Percentiles rank a stretch among this genome's conserved stretches.
These are phyloP conservation scores for Wickerhamiella parazyma DNA, from an alignment of 805 yeast genomes.

Conservation along the genomic window DNA sequence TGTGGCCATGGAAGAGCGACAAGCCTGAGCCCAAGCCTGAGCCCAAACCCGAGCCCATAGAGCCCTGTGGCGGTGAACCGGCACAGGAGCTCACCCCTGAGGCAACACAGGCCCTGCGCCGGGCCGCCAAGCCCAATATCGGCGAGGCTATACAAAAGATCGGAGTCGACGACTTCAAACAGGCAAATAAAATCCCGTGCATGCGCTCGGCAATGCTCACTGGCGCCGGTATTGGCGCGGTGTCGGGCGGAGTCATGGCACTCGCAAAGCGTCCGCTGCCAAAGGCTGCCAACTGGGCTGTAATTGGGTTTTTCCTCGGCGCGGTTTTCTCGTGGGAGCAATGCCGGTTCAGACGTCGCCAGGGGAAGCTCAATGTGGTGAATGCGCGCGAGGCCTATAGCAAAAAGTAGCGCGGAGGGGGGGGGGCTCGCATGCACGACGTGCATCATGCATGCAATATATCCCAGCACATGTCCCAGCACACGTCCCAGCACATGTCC, in stretches of 20 bases:
- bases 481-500: background rate
- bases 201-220: conserved; percentile 27
- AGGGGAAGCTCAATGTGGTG: conserved; percentile 51
- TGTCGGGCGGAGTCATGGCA: conserved; percentile 22
- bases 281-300: conserved; percentile 66
- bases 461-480: background rate
- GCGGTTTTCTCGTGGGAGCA: conserved; percentile 86
- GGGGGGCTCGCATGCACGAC: background rate
- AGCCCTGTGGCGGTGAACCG: no score
- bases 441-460: background rate
- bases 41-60: no score
- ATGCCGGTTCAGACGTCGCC: conserved; percentile 59
- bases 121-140: conserved; percentile 15
- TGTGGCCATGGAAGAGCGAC: background rate
- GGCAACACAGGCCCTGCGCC: conserved; percentile 10
- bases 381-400: conserved; percentile 38
- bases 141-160: conserved; percentile 17
- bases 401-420: conserved; percentile 7
- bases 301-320: conserved; percentile 68
- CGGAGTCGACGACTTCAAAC: conserved; percentile 23
- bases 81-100: conserved; percentile 18
- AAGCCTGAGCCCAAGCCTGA: conserved; percentile 1
- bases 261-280: conserved; percentile 19
- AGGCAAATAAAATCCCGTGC: conserved; percentile 26
- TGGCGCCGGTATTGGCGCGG: conserved; percentile 25